A percentile compares a stretch with the other conserved stretches of the same genome.
These are phyloP conservation scores for Aschersonia sp. DNA, from an alignment of 2,329 filamentous ascomycete species.

Conservation along the genomic window DNA sequence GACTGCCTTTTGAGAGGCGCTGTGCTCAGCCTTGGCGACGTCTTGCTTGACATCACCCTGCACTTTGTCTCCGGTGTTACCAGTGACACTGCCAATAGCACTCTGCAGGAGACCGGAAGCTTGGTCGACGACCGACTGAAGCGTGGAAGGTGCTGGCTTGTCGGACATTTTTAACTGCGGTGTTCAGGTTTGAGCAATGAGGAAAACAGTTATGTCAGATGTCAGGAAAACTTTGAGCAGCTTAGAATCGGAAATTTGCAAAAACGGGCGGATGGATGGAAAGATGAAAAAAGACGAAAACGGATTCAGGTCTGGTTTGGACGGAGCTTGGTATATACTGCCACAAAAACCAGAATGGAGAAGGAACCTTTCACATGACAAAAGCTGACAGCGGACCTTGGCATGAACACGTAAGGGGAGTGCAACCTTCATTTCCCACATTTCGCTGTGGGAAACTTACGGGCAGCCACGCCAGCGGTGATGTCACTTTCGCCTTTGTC, in stretches of 20 bases:
- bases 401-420: not conserved
- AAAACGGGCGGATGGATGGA: not conserved
- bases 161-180: conserved; percentile 14
- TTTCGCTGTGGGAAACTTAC: not conserved
- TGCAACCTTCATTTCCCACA: too few relatives aligned
- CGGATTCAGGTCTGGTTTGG: not conserved
- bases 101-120: conserved; percentile 61
- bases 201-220: too few relatives aligned
- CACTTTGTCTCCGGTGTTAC: conserved; percentile 51
- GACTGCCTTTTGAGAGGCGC: conserved; percentile 59
- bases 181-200: too few relatives aligned
- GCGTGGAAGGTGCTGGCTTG: conserved; percentile 44
- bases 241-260: too few relatives aligned
- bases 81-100: conserved; percentile 57
- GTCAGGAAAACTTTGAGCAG: not conserved
- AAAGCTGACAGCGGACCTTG: not conserved
- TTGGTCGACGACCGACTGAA: conserved; percentile 63
- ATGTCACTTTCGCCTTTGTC: not conserved
- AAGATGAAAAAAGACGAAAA: not conserved
- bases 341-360: not conserved
- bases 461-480: not conserved
- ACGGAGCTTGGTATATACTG: not conserved
- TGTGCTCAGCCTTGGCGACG: conserved; percentile 51
- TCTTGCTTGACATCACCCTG: conserved; percentile 52
- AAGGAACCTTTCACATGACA: not conserved